Evolutionary conservation across 345 rosid species (phyloP).

Genomic region (Toxicodendron radicans): DNA sequence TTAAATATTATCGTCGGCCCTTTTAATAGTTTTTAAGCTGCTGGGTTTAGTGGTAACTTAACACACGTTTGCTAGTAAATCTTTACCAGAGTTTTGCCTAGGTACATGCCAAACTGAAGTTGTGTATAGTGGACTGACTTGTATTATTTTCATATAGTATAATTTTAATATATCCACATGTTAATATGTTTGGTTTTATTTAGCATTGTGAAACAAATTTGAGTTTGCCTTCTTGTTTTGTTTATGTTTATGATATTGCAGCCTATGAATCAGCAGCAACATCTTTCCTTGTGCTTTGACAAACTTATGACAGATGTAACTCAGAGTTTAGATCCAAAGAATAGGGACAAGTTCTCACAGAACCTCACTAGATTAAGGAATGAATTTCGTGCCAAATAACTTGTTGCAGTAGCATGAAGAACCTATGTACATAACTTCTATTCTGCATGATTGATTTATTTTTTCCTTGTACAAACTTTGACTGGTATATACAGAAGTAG

Average conservation of each 20-base stretch:
- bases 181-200: background rate
- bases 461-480: background rate
- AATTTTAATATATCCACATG: background rate
- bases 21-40: background rate
- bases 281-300: conserved; percentile 17
- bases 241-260: conserved; percentile 8
- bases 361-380: conserved; percentile 13
- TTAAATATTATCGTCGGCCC: background rate
- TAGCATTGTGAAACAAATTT: background rate
- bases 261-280: conserved; percentile 10
- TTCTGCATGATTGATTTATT: background rate
- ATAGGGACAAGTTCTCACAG: conserved; percentile 15
- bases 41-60: background rate
- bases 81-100: background rate
- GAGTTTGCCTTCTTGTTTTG: background rate
- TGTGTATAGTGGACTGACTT: background rate
- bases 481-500: background rate
- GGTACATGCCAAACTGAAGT: background rate
- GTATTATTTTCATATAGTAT: background rate
- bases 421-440: background rate
- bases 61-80: background rate
- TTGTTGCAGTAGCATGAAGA: background rate
- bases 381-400: conserved; percentile 5
- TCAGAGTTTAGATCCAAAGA: conserved; percentile 19
- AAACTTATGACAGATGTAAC: conserved; percentile 18